A percentile compares a stretch with the other conserved stretches of the same genome.
Evolutionary conservation across 768 basidiomycete species (phyloP).

Genomic region (Tylopilus intermedius): DNA sequence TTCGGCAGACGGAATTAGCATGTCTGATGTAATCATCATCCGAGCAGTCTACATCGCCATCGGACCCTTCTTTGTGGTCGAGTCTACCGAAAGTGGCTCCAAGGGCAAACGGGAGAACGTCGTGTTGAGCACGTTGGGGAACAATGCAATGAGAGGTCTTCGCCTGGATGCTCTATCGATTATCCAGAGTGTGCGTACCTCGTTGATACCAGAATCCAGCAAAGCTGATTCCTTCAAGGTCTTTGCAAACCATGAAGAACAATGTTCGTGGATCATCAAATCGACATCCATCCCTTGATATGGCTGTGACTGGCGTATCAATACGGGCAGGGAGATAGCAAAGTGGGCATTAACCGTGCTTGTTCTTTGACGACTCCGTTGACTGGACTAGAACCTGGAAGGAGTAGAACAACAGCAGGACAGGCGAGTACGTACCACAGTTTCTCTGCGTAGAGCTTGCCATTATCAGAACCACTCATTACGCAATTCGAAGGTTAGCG

Average conservation of each 20-base stretch:
- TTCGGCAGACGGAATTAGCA: constrained; percentile 55
- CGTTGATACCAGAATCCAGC: not conserved
- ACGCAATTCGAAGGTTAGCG: no score
- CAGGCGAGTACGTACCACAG: no score
- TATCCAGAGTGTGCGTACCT: constrained; percentile 69
- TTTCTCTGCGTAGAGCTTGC: no score
- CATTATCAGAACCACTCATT: no score
- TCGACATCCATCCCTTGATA: no score
- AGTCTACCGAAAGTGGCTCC: constrained; percentile 51
- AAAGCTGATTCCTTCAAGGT: constrained; percentile 46
- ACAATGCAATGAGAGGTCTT: constrained; percentile 75
- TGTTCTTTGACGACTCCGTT: no score
- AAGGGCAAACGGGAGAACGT: constrained; percentile 54
- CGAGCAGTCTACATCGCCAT: constrained; percentile 90
- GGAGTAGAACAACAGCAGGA: no score
- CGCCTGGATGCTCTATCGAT: constrained; percentile 78
- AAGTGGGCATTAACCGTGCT: no score
- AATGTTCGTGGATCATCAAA: constrained; percentile 95
- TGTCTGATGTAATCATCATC: constrained; percentile 89
- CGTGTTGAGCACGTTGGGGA: constrained; percentile 63
- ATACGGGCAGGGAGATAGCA: no score
- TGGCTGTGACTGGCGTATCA: no score
- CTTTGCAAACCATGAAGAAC: constrained; percentile 86
- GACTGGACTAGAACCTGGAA: no score
- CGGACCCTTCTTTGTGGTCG: constrained; percentile 90